A percentile compares a stretch with the other conserved stretches of the same genome.
Conservation (phyloP, 768 basidiomycete genomes). For the Pisolithus microcarpus region DNA sequence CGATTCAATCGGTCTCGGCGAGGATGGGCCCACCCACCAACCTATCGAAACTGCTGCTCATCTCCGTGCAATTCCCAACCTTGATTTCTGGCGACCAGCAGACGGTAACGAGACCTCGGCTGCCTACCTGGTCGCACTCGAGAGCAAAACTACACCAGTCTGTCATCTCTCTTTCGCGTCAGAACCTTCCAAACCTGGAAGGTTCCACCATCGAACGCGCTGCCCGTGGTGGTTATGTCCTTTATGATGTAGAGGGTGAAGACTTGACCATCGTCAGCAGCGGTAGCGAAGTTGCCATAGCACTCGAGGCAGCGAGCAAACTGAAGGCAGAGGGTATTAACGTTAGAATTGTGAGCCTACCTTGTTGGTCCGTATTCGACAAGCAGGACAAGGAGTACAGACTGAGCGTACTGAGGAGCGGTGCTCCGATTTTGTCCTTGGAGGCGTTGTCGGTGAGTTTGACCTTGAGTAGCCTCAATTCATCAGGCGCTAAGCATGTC, state of each 20-base stretch:
- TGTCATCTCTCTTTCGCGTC: conserved; percentile 73
- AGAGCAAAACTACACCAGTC: conserved; percentile 74
- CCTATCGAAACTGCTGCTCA: conserved; percentile 85
- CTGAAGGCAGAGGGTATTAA: conserved; percentile 73
- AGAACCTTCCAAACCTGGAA: conserved; percentile 91
- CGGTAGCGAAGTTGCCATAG: conserved; percentile 86
- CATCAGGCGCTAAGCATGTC: conserved; percentile 7
- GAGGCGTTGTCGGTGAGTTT: conserved; percentile 65
- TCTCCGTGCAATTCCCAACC: conserved; percentile 85
- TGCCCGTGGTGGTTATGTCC: conserved; percentile 79
- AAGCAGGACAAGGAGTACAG: conserved; percentile 73
- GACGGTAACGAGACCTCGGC: conserved; percentile 98
- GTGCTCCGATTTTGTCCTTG: conserved; percentile 82
- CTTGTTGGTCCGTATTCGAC: conserved; percentile 87
- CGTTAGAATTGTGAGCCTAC: conserved; percentile 78
- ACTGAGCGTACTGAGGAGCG: conserved; percentile 79
- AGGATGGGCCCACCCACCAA: conserved; percentile 96
- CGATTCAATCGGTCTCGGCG: conserved; percentile 88
- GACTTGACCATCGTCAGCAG: conserved; percentile 85
- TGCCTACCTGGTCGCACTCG: conserved; percentile 74
- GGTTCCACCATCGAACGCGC: conserved; percentile 82
- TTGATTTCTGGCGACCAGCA: conserved; percentile 88
- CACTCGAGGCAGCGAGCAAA: conserved; percentile 76
- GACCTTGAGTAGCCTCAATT: background rate
- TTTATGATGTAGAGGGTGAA: conserved; percentile 73